Evolutionary conservation across 2,329 filamentous ascomycete species (phyloP).

Genomic region (Xylaria arbuscula): DNA sequence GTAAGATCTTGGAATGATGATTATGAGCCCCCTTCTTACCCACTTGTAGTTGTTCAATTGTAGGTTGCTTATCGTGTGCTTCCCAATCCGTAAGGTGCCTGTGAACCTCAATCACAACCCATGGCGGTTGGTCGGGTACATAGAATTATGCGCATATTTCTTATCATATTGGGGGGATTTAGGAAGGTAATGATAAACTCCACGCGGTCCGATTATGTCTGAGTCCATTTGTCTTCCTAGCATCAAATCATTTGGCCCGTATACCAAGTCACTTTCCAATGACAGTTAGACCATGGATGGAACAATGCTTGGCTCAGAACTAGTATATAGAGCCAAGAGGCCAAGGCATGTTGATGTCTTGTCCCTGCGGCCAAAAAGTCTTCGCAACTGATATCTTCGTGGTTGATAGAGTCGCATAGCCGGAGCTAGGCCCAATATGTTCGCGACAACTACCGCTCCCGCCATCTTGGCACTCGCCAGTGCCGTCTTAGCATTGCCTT

Average conservation of each 20-base stretch:
- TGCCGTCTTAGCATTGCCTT: slow-evolving; percentile 17
- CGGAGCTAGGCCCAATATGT: slow-evolving; percentile 3
- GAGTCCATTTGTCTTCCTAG: no score
- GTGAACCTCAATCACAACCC: not conserved
- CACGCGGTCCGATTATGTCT: no score
- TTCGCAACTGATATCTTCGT: not conserved
- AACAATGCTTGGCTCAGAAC: no score
- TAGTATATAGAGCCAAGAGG: no score
- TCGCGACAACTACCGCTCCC: not conserved
- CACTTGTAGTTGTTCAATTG: no score
- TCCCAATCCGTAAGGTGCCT: not conserved
- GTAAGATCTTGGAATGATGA: no score
- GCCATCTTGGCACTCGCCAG: slow-evolving; percentile 27
- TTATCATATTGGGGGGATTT: not conserved
- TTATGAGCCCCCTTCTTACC: no score
- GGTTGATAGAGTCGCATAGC: not conserved
- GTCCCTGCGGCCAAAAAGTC: not conserved
- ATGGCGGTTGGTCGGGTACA: not conserved
- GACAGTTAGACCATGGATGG: no score
- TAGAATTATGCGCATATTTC: not conserved
- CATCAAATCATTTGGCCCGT: no score
- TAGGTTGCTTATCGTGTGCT: not conserved
- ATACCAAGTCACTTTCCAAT: no score
- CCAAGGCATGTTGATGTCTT: slow-evolving; percentile 3
- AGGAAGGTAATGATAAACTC: no score